Percentiles rank a stretch among this genome's conserved stretches.
Conservation (phyloP, 257 asterid genomes). For the Solanum etuberosum region DNA sequence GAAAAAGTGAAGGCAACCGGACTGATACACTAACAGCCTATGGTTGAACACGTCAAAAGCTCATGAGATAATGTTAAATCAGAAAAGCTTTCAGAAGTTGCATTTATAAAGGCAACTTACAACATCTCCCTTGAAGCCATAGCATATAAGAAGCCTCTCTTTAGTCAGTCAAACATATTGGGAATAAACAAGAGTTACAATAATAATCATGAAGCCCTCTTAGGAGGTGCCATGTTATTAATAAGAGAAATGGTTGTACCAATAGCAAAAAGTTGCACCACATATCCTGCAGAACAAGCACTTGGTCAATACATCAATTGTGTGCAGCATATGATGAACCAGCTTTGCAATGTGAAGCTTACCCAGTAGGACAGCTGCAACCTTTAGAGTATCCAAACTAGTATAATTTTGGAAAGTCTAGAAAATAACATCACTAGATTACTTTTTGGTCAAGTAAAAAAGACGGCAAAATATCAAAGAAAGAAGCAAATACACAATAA, state of each 20-base stretch:
- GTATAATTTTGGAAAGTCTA: conserved; percentile 41
- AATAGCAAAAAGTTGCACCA: conserved; percentile 28
- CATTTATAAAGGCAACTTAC: not conserved
- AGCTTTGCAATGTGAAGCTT: conserved; percentile 1
- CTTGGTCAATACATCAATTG: not conserved
- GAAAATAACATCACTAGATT: not conserved
- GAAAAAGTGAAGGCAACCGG: not conserved
- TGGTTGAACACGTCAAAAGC: not conserved
- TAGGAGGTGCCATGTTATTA: conserved; percentile 78
- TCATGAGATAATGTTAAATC: not conserved
- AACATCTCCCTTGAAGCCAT: not conserved
- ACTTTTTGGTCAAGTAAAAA: not conserved
- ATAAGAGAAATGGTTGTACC: conserved; percentile 37
- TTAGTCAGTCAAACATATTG: not conserved
- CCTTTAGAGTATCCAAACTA: conserved; percentile 40
- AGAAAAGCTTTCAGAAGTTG: not conserved
- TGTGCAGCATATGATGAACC: not conserved
- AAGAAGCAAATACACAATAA: not conserved
- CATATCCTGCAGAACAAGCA: conserved; percentile 26
- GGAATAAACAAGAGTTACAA: not conserved
- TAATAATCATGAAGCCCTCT: conserved; percentile 40
- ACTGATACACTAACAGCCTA: not conserved
- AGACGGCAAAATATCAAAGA: not conserved
- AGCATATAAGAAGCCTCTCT: not conserved
- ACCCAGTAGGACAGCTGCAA: conserved; percentile 38